Evolutionary conservation across 441 rosid genomes (phyloP).

Genomic region (Pelargonium fulgidum): DNA sequence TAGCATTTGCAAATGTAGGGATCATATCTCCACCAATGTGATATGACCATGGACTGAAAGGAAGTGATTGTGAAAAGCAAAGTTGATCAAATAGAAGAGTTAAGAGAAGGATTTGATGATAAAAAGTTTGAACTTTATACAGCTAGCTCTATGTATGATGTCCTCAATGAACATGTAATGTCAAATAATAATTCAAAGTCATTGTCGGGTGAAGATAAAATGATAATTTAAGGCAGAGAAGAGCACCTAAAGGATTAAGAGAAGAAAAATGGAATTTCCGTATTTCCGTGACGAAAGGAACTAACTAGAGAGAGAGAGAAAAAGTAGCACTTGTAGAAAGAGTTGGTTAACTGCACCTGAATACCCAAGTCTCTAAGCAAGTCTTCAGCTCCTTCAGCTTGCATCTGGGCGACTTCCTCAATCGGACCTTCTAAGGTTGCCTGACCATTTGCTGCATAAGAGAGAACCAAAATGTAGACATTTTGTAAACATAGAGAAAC

Average conservation of each 20-base stretch:
- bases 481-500: too few species aligned
- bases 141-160: too few species aligned
- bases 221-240: neutral
- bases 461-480: conserved; percentile 14
- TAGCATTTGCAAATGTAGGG: neutral
- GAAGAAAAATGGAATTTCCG: neutral
- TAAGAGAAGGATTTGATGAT: neutral
- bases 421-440: conserved; percentile 77
- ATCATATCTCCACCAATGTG: neutral
- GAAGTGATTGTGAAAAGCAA: neutral
- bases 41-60: conserved; percentile 1
- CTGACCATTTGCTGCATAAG: conserved; percentile 44
- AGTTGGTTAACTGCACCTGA: conserved; percentile 40
- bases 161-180: neutral
- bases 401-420: conserved; percentile 72
- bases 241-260: neutral
- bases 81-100: neutral
- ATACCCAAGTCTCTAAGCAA: conserved; percentile 70
- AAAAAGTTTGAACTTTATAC: neutral
- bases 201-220: neutral
- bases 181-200: conserved; percentile 4
- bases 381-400: conserved; percentile 67
- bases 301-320: neutral
- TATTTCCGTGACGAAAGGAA: neutral
- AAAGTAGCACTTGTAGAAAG: neutral